phyloP scores from a whole-genome alignment of 2,329 filamentous ascomycete genomes.

The Exserohilum turcica region DNA sequence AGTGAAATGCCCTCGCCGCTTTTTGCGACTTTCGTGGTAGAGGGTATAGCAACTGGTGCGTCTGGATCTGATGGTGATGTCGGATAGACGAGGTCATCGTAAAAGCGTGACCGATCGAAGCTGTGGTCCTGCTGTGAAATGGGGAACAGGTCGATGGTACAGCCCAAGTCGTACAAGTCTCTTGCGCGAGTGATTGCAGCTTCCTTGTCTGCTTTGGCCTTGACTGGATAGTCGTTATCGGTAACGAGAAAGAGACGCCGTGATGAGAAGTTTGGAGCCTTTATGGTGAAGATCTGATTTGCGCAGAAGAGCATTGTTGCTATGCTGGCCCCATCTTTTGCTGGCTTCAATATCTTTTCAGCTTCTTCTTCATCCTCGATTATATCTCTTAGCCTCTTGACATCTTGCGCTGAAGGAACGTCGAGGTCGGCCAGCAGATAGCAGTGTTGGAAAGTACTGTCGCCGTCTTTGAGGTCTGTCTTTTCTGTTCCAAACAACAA shows the following conservation, averaged over 20 bases:
- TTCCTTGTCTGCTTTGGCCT: constrained; percentile 73
- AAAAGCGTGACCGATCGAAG: constrained; percentile 87
- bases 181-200: constrained; percentile 86
- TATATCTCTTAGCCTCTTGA: constrained; percentile 76
- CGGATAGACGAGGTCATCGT: constrained; percentile 93
- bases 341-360: constrained; percentile 70
- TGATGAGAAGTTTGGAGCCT: constrained; percentile 91
- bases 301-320: constrained; percentile 90
- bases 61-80: constrained; percentile 69
- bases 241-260: constrained; percentile 94
- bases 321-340: constrained; percentile 75
- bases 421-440: constrained; percentile 90
- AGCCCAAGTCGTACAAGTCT: constrained; percentile 91
- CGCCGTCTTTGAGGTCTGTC: constrained; percentile 56
- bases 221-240: constrained; percentile 81
- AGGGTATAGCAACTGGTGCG: constrained; percentile 60
- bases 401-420: constrained; percentile 82
- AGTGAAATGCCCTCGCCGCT: constrained; percentile 77
- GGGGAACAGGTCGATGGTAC: constrained; percentile 90
- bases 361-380: constrained; percentile 78
- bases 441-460: constrained; percentile 80
- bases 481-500: constrained; percentile 87
- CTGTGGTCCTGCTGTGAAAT: constrained; percentile 72
- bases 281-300: constrained; percentile 95
- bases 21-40: constrained; percentile 65